phyloP scores from a whole-genome alignment of 306 rosid genomes.

The Cyamopsis tetragonoloba region DNA sequence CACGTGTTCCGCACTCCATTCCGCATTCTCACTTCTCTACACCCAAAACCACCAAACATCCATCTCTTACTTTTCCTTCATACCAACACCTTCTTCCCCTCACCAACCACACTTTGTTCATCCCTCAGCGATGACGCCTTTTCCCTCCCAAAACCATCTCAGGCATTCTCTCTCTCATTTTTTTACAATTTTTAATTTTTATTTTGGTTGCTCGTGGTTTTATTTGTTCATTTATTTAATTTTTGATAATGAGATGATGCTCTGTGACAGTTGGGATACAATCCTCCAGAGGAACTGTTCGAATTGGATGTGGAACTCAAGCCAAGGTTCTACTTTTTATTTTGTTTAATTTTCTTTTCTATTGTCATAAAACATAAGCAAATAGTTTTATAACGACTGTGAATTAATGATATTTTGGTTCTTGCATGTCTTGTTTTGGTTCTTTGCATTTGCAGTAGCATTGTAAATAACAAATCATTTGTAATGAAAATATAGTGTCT shows the following conservation, averaged over 20 bases:
- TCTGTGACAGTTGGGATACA: slow-evolving; percentile 58
- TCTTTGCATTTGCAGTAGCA: neutral
- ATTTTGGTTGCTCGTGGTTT: neutral
- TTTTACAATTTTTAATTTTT: neutral
- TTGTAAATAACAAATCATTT: too few species aligned
- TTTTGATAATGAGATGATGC: neutral
- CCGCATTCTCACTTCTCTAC: slow-evolving; percentile 32
- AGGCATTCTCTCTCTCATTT: slow-evolving; percentile 24
- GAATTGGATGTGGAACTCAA: slow-evolving; percentile 60
- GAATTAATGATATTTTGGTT: neutral
- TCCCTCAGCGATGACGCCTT: slow-evolving; percentile 45
- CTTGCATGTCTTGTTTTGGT: neutral
- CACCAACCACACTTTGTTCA: slow-evolving; percentile 42
- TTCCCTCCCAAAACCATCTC: slow-evolving; percentile 42
- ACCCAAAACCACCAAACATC: slow-evolving; percentile 24
- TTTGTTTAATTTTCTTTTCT: too few species aligned
- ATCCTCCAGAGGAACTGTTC: slow-evolving; percentile 63
- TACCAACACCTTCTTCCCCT: slow-evolving; percentile 23
- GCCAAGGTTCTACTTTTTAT: slow-evolving; percentile 44
- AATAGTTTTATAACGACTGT: neutral
- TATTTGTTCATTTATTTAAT: neutral
- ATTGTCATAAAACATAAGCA: too few species aligned
- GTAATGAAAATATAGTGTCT: neutral
- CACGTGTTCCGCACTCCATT: slow-evolving; percentile 38
- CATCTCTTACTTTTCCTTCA: slow-evolving; percentile 35